Percentiles rank a stretch among this genome's conserved stretches.
These are phyloP conservation scores for Quercus variabilis DNA, from an alignment of 306 rosid genomes.

Conservation along the genomic window DNA sequence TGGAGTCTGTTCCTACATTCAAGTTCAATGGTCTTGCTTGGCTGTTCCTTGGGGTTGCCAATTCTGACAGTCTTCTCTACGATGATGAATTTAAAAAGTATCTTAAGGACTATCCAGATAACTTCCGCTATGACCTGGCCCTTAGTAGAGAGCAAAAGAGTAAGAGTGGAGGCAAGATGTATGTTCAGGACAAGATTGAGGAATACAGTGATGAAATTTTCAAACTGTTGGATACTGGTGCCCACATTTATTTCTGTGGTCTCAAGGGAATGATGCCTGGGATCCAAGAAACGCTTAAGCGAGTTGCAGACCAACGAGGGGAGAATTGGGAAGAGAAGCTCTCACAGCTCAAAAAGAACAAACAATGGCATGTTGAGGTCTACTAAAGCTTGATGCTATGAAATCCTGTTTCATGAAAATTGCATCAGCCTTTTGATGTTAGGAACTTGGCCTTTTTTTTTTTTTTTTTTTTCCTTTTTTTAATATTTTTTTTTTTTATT, in stretches of 20 bases:
- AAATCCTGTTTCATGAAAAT: not conserved
- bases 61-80: slow-evolving; percentile 76
- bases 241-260: slow-evolving; percentile 97
- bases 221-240: slow-evolving; percentile 75
- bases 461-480: not conserved
- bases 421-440: not conserved
- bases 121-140: slow-evolving; percentile 72
- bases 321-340: slow-evolving; percentile 94
- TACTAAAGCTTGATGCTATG: slow-evolving; percentile 45
- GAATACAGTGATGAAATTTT: slow-evolving; percentile 89
- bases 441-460: slow-evolving; percentile 14
- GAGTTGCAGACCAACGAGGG: slow-evolving; percentile 82
- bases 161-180: slow-evolving; percentile 91
- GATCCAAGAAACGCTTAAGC: slow-evolving; percentile 88
- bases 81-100: slow-evolving; percentile 86
- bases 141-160: slow-evolving; percentile 93
- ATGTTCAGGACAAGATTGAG: slow-evolving; percentile 97
- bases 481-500: not conserved
- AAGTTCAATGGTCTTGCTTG: slow-evolving; percentile 94
- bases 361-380: slow-evolving; percentile 99
- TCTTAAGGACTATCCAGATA: slow-evolving; percentile 72
- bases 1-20: slow-evolving; percentile 74
- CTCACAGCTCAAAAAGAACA: slow-evolving; percentile 87
- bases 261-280: slow-evolving; percentile 99
- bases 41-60: slow-evolving; percentile 97